Conservation (phyloP, 2,329 filamentous ascomycete genomes). For the Exophiala viscosa region DNA sequence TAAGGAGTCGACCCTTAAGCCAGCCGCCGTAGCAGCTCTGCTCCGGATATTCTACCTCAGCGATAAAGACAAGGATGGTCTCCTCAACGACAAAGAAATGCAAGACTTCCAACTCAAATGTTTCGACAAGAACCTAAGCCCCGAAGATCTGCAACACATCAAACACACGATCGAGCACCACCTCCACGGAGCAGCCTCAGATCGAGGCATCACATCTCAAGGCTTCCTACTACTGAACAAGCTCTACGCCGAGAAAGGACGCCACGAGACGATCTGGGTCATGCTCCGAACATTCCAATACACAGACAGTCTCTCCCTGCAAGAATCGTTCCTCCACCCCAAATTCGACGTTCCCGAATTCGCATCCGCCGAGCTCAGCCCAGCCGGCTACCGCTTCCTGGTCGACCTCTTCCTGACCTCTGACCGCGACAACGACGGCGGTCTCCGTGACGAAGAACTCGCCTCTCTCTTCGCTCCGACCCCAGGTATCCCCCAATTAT, state of each 20-base stretch:
- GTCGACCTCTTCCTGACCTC: conserved; percentile 93
- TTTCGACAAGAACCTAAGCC: conserved; percentile 79
- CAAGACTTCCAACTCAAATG: conserved; percentile 86
- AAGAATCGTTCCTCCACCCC: conserved; percentile 85
- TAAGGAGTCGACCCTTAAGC: conserved; percentile 85
- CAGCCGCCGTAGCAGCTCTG: conserved; percentile 78
- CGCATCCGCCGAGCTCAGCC: conserved; percentile 88
- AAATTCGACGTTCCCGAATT: conserved; percentile 92
- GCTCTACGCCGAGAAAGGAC: conserved; percentile 93
- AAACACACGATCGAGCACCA: conserved; percentile 77
- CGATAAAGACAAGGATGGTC: conserved; percentile 93
- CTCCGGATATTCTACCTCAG: conserved; percentile 92
- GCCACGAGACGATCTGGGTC: conserved; percentile 98
- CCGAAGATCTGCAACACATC: conserved; percentile 83
- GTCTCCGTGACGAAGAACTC: conserved; percentile 80
- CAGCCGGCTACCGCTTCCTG: conserved; percentile 93
- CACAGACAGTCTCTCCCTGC: conserved; percentile 87
- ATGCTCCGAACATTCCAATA: conserved; percentile 94
- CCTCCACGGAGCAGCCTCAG: conserved; percentile 59
- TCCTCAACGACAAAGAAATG: conserved; percentile 85
- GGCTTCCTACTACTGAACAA: conserved; percentile 91
- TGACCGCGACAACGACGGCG: conserved; percentile 96
- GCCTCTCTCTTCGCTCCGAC: conserved; percentile 87
- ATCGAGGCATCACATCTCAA: conserved; percentile 71
- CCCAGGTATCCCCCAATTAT: conserved; percentile 79